Evolutionary conservation across 257 asterid species (phyloP).

Genomic region (Solanum virginianum): DNA sequence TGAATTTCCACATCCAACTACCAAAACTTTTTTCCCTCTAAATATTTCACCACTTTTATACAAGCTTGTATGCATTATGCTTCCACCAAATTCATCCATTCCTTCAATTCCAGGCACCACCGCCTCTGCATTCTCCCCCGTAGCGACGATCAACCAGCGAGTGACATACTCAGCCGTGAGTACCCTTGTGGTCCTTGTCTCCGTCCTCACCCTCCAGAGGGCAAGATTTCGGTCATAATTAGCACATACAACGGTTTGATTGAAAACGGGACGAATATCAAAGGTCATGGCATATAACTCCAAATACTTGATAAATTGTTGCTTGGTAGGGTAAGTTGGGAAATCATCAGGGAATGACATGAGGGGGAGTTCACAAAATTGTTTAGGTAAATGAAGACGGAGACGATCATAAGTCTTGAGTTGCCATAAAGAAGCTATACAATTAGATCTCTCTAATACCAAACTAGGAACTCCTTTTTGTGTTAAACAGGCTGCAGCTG

Average conservation of each 20-base stretch:
- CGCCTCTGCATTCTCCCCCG: slow-evolving; percentile 83
- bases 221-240: slow-evolving; percentile 29
- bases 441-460: slow-evolving; percentile 55
- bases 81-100: slow-evolving; percentile 35
- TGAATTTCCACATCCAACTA: slow-evolving; percentile 89
- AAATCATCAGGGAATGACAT: slow-evolving; percentile 59
- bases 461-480: slow-evolving; percentile 42
- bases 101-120: slow-evolving; percentile 50
- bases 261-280: slow-evolving; percentile 47
- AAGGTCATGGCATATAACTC: slow-evolving; percentile 46
- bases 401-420: slow-evolving; percentile 72
- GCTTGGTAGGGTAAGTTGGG: slow-evolving; percentile 68
- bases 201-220: slow-evolving; percentile 47
- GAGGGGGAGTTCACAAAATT: slow-evolving; percentile 69
- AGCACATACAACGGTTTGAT: slow-evolving; percentile 34
- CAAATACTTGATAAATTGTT: slow-evolving; percentile 51
- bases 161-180: slow-evolving; percentile 28
- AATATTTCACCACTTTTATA: slow-evolving; percentile 50
- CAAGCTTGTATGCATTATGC: slow-evolving; percentile 53
- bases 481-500: slow-evolving; percentile 64
- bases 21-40: slow-evolving; percentile 46
- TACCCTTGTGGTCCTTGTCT: background rate
- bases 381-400: slow-evolving; percentile 66
- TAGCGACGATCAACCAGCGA: slow-evolving; percentile 69
- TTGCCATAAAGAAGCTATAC: slow-evolving; percentile 88